These are phyloP conservation scores for Pseudoscleropodium purum DNA, from an alignment of 225 moss, liverwort and hornwort genomes.

Conservation along the genomic window DNA sequence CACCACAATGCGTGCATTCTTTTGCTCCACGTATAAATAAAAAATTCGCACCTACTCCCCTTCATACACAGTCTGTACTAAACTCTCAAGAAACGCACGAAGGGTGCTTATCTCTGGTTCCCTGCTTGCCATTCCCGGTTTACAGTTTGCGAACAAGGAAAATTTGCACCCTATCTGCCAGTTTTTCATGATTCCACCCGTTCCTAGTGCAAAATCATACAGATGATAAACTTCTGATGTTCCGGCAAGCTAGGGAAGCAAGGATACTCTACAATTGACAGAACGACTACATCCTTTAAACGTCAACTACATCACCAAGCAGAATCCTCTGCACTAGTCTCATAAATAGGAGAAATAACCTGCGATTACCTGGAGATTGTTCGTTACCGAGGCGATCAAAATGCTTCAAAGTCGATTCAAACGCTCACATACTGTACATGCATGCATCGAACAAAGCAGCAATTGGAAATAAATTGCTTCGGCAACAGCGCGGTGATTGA, in stretches of 20 bases:
- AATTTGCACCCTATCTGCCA: neutral
- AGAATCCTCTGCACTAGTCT: neutral
- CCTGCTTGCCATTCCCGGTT: neutral
- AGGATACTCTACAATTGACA: neutral
- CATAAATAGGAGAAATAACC: too few species aligned
- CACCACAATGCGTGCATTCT: neutral
- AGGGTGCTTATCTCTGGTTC: neutral
- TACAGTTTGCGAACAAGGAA: neutral
- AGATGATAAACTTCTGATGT: neutral
- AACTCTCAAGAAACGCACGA: neutral
- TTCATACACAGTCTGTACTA: neutral
- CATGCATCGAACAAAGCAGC: neutral
- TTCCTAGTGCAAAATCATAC: neutral
- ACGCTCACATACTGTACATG: neutral
- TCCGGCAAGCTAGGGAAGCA: neutral
- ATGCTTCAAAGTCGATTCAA: neutral
- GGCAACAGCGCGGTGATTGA: neutral
- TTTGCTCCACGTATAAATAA: neutral
- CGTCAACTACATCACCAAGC: neutral
- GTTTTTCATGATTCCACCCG: neutral
- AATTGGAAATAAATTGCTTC: neutral
- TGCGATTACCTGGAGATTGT: neutral
- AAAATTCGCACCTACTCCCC: neutral
- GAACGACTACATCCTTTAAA: neutral
- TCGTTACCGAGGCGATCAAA: neutral